These are phyloP conservation scores for Epichloe uncinata DNA, from an alignment of 2,329 filamentous ascomycete species.

Conservation along the genomic window DNA sequence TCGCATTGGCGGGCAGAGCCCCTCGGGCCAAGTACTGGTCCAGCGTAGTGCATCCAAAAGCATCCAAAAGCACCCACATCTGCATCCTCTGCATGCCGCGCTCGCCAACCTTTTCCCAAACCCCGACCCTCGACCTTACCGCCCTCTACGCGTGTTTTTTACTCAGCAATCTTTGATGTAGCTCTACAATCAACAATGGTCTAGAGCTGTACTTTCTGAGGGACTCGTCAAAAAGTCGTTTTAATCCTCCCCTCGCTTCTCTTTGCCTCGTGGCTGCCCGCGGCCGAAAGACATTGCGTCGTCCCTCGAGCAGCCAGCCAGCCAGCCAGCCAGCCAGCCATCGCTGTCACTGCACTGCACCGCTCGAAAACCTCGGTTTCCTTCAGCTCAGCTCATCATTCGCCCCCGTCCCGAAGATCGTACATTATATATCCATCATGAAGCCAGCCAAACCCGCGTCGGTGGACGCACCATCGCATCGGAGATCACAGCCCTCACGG, in stretches of 20 bases:
- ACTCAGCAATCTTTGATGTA: conserved; percentile 4
- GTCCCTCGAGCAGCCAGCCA: neutral
- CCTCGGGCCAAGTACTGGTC: neutral
- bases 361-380: neutral
- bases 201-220: conserved; percentile 2
- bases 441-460: conserved; percentile 39
- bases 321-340: neutral
- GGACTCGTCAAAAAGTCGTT: neutral
- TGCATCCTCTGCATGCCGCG: neutral
- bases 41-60: too few relatives aligned
- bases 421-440: too few relatives aligned
- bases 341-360: neutral
- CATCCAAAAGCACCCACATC: neutral
- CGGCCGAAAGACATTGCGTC: neutral
- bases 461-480: conserved; percentile 32
- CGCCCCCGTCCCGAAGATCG: neutral
- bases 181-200: conserved; percentile 5
- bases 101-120: neutral
- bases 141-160: conserved; percentile 1
- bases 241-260: neutral
- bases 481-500: conserved; percentile 50
- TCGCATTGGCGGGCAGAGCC: neutral
- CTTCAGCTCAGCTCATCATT: neutral
- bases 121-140: neutral
- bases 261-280: neutral